phyloP scores from a whole-genome alignment of 495 filamentous ascomycete genomes.

The Lineolata rhizophorae region DNA sequence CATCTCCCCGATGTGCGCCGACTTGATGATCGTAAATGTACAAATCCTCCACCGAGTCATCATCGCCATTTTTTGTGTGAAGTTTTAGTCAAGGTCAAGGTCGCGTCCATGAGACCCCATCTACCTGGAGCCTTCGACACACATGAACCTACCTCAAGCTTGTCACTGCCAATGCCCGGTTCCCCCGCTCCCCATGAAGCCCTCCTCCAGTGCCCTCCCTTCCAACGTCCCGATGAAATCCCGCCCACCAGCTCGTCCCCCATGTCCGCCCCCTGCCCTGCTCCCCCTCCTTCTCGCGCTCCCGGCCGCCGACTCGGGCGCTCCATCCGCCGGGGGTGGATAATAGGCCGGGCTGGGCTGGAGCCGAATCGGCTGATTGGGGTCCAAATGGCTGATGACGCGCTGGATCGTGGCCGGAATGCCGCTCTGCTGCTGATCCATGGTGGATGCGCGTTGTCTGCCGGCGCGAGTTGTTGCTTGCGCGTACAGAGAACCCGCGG shows the following conservation, averaged over 20 bases:
- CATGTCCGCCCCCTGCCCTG: conserved; percentile 36
- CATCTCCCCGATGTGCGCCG: no score
- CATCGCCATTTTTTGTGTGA: no score
- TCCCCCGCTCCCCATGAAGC: conserved; percentile 38
- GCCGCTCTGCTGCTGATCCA: conserved; percentile 80
- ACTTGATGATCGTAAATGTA: no score
- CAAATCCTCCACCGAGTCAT: no score
- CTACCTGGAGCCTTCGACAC: no score
- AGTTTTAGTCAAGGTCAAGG: no score
- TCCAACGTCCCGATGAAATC: conserved; percentile 90
- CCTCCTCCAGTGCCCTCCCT: conserved; percentile 81
- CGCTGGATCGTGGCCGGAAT: conserved; percentile 84
- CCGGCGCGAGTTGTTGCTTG: conserved; percentile 67
- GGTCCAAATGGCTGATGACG: conserved; percentile 93
- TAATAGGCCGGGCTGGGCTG: conserved; percentile 97
- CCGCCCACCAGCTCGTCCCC: conserved; percentile 32
- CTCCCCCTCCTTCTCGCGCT: conserved; percentile 59
- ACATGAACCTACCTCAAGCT: no score
- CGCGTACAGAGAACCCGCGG: conserved; percentile 47
- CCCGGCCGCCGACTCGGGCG: conserved; percentile 35
- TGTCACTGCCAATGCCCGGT: conserved; percentile 40
- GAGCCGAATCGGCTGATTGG: conserved; percentile 76
- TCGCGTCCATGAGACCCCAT: no score
- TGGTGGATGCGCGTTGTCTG: conserved; percentile 80
- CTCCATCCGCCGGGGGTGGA: conserved; percentile 78